Percentiles rank a stretch among this genome's conserved stretches.
These are phyloP conservation scores for Neurospora tetraspora DNA, from an alignment of 495 filamentous ascomycete species.

Conservation along the genomic window DNA sequence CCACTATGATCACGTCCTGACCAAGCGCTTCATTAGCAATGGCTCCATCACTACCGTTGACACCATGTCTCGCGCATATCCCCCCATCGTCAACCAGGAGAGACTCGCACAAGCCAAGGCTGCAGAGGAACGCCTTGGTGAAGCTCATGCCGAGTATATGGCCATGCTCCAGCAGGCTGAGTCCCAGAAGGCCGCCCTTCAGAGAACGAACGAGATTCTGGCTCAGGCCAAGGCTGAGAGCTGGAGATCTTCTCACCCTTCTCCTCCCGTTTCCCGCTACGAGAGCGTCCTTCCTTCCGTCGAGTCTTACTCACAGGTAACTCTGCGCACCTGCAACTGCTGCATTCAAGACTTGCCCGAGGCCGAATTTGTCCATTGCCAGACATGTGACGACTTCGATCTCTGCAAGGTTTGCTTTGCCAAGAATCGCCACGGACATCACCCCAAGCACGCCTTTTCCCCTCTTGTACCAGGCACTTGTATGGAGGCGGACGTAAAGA, in stretches of 20 bases:
- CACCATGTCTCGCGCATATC: constrained; percentile 67
- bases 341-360: constrained; percentile 74
- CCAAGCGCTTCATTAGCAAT: constrained; percentile 73
- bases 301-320: constrained; percentile 14
- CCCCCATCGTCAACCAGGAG: constrained; percentile 26
- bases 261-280: constrained; percentile 1
- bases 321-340: constrained; percentile 80
- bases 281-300: constrained; percentile 15
- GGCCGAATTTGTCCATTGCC: constrained; percentile 74
- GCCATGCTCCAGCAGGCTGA: not conserved
- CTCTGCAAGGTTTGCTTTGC: constrained; percentile 77
- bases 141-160: not conserved
- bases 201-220: not conserved
- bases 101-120: constrained; percentile 7
- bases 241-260: constrained; percentile 1
- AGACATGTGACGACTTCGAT: constrained; percentile 78
- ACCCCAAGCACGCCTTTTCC: constrained; percentile 77
- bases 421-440: constrained; percentile 75
- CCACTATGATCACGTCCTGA: constrained; percentile 76
- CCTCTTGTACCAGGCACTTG: constrained; percentile 47
- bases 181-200: not conserved
- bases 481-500: constrained; percentile 44
- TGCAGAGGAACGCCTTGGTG: constrained; percentile 10
- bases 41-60: constrained; percentile 75
- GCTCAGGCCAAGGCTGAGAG: not conserved